Percentiles rank a stretch among this genome's conserved stretches.
These are phyloP conservation scores for Cyanodermella asteris DNA, from an alignment of 2,329 filamentous ascomycete genomes.

Conservation along the genomic window DNA sequence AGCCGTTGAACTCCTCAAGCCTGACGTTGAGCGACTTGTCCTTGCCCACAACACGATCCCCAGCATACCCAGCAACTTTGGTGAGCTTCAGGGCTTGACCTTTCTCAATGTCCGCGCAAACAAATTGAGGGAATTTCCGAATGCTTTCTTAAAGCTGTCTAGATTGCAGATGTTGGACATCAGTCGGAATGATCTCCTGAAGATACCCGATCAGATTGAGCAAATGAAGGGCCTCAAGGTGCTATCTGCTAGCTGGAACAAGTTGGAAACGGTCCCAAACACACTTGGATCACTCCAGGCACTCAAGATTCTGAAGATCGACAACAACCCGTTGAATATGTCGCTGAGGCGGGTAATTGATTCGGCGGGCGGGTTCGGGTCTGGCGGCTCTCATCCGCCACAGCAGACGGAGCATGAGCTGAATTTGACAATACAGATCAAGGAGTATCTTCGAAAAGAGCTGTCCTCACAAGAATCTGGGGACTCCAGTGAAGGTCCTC, in stretches of 20 bases:
- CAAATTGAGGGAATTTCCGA: conserved; percentile 37
- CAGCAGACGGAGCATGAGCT: conserved; percentile 43
- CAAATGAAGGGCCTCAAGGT: conserved; percentile 74
- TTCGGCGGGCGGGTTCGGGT: too few relatives aligned
- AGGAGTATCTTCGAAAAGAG: conserved; percentile 31
- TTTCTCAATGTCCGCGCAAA: conserved; percentile 29
- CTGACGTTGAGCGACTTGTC: conserved; percentile 29
- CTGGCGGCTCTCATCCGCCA: too few relatives aligned
- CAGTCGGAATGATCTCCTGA: conserved; percentile 63
- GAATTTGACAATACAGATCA: conserved; percentile 36
- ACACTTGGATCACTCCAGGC: conserved; percentile 79
- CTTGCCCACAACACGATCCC: conserved; percentile 30
- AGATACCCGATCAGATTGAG: conserved; percentile 57
- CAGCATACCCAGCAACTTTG: conserved; percentile 25
- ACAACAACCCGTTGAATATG: conserved; percentile 67
- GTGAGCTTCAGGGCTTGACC: conserved; percentile 24
- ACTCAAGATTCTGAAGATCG: conserved; percentile 70
- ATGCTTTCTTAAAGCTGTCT: conserved; percentile 55
- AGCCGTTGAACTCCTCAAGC: conserved; percentile 28
- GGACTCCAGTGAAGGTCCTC: conserved; percentile 42
- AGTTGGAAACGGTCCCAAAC: conserved; percentile 61
- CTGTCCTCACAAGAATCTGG: conserved; percentile 24
- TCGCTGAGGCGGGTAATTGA: conserved; percentile 51
- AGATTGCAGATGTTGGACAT: conserved; percentile 85
- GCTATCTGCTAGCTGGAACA: conserved; percentile 67